phyloP scores from a whole-genome alignment of 2,329 filamentous ascomycete species.

The Calonectria pseudoreteaudii region DNA sequence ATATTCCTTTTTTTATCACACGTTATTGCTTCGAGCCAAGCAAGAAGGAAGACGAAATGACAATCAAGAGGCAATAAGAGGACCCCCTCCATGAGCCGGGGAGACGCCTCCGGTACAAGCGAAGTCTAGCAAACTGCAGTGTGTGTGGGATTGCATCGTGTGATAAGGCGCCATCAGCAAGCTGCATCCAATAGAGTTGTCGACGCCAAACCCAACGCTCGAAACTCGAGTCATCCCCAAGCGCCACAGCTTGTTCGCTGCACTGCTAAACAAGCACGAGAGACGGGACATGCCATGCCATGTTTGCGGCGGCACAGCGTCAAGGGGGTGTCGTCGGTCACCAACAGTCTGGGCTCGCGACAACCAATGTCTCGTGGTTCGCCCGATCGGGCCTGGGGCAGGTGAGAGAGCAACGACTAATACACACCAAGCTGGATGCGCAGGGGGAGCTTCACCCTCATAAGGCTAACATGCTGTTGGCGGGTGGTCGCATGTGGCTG shows the following conservation, averaged over 20 bases:
- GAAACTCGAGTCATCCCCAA: constrained; percentile 18
- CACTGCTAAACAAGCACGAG: background rate
- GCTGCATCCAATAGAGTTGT: constrained; percentile 6
- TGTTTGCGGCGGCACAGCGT: constrained; percentile 9
- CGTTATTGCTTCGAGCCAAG: background rate
- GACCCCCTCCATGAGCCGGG: constrained; percentile 12
- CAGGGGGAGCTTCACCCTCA: background rate
- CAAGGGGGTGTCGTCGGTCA: constrained; percentile 5
- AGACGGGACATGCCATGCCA: background rate
- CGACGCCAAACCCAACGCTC: constrained; percentile 3
- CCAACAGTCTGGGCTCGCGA: constrained; percentile 24
- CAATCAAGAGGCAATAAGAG: background rate
- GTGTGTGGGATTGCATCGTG: constrained; percentile 21
- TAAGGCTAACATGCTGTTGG: background rate
- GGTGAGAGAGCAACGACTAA: constrained; percentile 12
- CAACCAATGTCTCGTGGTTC: constrained; percentile 16
- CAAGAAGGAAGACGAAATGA: background rate
- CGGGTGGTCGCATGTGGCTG: background rate
- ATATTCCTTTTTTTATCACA: background rate
- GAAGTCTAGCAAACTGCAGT: constrained; percentile 8
- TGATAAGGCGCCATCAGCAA: constrained; percentile 21
- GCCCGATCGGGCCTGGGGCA: constrained; percentile 3
- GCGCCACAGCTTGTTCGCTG: constrained; percentile 18
- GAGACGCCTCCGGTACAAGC: constrained; percentile 14
- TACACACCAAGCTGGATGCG: background rate